A percentile compares a stretch with the other conserved stretches of the same genome.
Evolutionary conservation across 2,329 filamentous ascomycete species (phyloP).

Genomic region (Colletotrichum sp.): DNA sequence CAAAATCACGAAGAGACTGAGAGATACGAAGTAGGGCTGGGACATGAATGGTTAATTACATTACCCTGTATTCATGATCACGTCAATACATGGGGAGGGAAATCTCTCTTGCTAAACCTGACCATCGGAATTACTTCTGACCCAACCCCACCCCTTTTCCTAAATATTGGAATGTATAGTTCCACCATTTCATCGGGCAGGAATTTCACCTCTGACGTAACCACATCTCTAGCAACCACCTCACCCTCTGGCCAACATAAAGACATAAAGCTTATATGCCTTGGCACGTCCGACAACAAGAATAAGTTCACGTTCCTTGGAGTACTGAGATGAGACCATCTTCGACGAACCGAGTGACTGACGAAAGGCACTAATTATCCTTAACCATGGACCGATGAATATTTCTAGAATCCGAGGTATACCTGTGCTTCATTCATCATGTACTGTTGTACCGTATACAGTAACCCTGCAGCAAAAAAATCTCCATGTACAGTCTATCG

Average conservation of each 20-base stretch:
- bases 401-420: neutral
- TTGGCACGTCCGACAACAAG: neutral
- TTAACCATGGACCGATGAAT: neutral
- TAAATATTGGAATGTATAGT: too few relatives aligned
- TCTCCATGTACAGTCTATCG: constrained; percentile 13
- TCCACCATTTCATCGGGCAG: too few relatives aligned
- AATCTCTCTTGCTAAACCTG: neutral
- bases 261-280: neutral
- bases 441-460: constrained; percentile 9
- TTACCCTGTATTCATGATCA: neutral
- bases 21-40: neutral
- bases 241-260: neutral
- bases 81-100: neutral
- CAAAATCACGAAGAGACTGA: neutral
- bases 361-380: neutral
- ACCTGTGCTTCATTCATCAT: constrained; percentile 15
- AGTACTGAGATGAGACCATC: neutral
- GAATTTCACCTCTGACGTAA: too few relatives aligned
- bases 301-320: neutral
- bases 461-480: neutral
- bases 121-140: too few relatives aligned
- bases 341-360: neutral
- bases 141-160: too few relatives aligned
- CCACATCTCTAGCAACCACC: neutral
- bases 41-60: neutral